phyloP scores from a whole-genome alignment of 2,329 filamentous ascomycete species.

The Pseudogymnoascus sp. region DNA sequence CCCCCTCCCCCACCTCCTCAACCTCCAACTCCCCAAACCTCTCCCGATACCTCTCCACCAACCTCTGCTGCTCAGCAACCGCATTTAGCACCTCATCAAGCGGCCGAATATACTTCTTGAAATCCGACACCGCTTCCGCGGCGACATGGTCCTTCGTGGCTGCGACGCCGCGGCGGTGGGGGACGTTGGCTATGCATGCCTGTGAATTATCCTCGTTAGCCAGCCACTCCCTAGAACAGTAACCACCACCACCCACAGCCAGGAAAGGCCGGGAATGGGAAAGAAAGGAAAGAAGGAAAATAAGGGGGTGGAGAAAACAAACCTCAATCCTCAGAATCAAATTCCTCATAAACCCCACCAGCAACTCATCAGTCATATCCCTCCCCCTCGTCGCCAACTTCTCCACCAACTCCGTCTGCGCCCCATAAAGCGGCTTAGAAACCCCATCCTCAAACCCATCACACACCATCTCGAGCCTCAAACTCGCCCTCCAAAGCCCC shows the following conservation, averaged over 20 bases:
- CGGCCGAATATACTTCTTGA: not conserved
- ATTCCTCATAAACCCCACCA: constrained; percentile 87
- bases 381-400: constrained; percentile 65
- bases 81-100: not conserved
- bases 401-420: constrained; percentile 78
- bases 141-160: not conserved
- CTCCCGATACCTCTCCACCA: not conserved
- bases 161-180: not conserved
- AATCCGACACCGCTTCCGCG: not conserved
- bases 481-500: constrained; percentile 80
- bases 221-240: no score
- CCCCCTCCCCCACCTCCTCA: not conserved
- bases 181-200: not conserved
- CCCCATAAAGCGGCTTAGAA: constrained; percentile 53
- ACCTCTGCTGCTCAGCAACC: not conserved
- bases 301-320: constrained; percentile 18
- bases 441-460: constrained; percentile 71
- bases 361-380: constrained; percentile 80
- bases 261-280: no score
- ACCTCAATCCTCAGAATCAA: constrained; percentile 96
- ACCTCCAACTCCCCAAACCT: not conserved
- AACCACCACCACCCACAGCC: no score
- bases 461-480: constrained; percentile 90
- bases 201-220: not conserved
- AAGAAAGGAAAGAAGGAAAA: not conserved